Conservation (phyloP, 2,329 filamentous ascomycete species). For the Colletotrichum graminicola region DNA sequence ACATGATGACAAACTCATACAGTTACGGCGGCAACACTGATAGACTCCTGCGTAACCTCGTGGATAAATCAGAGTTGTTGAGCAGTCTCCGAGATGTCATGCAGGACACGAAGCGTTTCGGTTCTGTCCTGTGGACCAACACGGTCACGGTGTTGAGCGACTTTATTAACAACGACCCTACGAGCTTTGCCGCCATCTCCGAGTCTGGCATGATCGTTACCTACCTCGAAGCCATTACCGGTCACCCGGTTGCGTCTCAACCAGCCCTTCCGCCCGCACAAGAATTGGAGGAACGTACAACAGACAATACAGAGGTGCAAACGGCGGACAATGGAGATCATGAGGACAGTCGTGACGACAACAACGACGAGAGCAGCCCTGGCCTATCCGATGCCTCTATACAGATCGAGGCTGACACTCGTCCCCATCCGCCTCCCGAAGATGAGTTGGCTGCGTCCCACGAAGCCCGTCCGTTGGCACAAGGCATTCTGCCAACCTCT, state of each 20-base stretch:
- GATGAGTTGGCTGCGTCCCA: slow-evolving; percentile 55
- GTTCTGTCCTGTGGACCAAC: slow-evolving; percentile 95
- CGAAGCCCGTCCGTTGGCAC: slow-evolving; percentile 62
- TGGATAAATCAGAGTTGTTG: slow-evolving; percentile 90
- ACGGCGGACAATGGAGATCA: slow-evolving; percentile 43
- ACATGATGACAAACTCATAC: slow-evolving; percentile 87
- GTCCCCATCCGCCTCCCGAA: slow-evolving; percentile 66
- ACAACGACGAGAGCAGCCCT: slow-evolving; percentile 54
- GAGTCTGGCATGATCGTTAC: slow-evolving; percentile 92
- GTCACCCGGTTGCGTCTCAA: slow-evolving; percentile 57
- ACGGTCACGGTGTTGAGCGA: slow-evolving; percentile 91
- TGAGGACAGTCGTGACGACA: slow-evolving; percentile 39
- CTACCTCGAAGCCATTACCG: slow-evolving; percentile 85
- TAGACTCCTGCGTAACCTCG: slow-evolving; percentile 89
- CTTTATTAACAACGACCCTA: slow-evolving; percentile 99
- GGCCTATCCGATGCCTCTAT: slow-evolving; percentile 56
- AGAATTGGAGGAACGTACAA: slow-evolving; percentile 44
- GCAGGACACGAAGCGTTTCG: slow-evolving; percentile 82
- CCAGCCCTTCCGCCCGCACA: slow-evolving; percentile 47
- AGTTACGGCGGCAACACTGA: slow-evolving; percentile 84
- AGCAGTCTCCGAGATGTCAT: slow-evolving; percentile 84
- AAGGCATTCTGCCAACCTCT: slow-evolving; percentile 84
- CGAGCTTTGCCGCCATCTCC: slow-evolving; percentile 94
- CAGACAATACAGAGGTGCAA: slow-evolving; percentile 28
- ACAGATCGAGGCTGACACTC: slow-evolving; percentile 53